Conservation (phyloP, 108 stramenopile species). For the Fistulifera pelliculosa region DNA sequence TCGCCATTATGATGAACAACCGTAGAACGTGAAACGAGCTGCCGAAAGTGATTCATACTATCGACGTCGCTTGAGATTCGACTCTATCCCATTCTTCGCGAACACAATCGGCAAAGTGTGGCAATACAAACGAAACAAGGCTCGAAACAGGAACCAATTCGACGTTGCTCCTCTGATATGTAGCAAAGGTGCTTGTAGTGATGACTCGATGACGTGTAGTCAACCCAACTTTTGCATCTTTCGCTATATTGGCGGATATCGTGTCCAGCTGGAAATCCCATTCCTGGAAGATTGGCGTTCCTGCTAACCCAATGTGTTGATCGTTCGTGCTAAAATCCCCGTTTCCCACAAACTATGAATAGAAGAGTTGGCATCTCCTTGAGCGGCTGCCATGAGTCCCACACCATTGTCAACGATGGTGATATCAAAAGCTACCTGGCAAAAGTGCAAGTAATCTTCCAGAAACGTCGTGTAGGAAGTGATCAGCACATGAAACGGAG, state of each 20-base stretch:
- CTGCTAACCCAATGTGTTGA: conserved; percentile 56
- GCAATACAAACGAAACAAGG: conserved; percentile 51
- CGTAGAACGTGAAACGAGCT: conserved; percentile 50
- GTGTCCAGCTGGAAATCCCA: conserved; percentile 46
- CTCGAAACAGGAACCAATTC: conserved; percentile 43
- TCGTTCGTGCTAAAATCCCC: conserved; percentile 60
- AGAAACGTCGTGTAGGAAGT: conserved; percentile 59
- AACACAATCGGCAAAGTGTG: conserved; percentile 60
- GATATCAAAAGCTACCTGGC: conserved; percentile 65
- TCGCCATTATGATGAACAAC: conserved; percentile 45
- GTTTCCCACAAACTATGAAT: conserved; percentile 59
- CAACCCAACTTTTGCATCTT: conserved; percentile 62
- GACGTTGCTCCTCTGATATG: conserved; percentile 22
- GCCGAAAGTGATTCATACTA: conserved; percentile 65
- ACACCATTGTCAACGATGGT: conserved; percentile 74
- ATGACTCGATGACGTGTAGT: conserved; percentile 78
- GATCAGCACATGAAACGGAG: conserved; percentile 71
- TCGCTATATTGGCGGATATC: conserved; percentile 22
- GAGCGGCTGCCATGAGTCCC: conserved; percentile 65
- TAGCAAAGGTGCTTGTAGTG: conserved; percentile 27
- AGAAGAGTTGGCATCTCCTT: conserved; percentile 51
- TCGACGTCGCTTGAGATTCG: conserved; percentile 44
- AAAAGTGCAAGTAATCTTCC: conserved; percentile 72
- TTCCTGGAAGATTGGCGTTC: conserved; percentile 12
- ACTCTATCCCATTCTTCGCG: conserved; percentile 79